These are phyloP conservation scores for Xylariaceae sp. DNA, from an alignment of 2,329 filamentous ascomycete genomes.

Conservation along the genomic window DNA sequence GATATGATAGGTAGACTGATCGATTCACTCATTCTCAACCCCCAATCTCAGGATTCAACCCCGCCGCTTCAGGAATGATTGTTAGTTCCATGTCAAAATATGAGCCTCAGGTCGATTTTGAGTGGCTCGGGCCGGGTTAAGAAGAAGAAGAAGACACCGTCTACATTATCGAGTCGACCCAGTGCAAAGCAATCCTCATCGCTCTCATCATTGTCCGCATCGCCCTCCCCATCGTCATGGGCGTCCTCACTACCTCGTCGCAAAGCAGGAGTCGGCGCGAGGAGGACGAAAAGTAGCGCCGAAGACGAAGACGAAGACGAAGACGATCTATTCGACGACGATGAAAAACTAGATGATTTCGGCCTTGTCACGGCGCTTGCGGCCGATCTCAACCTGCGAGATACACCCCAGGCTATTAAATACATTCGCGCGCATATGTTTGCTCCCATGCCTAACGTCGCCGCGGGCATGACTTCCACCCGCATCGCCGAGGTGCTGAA, in stretches of 20 bases:
- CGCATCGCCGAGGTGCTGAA: slow-evolving; percentile 59
- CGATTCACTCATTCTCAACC: slow-evolving; percentile 1
- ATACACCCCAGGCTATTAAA: slow-evolving; percentile 59
- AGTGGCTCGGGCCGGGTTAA: slow-evolving; percentile 32
- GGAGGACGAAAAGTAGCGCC: slow-evolving; percentile 10
- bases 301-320: slow-evolving; percentile 31
- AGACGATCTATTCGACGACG: slow-evolving; percentile 33
- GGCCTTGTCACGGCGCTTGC: slow-evolving; percentile 52
- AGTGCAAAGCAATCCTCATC: slow-evolving; percentile 23
- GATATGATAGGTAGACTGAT: neutral
- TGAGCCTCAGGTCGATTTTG: slow-evolving; percentile 31
- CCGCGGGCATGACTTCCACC: slow-evolving; percentile 57
- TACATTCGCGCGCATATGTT: slow-evolving; percentile 60
- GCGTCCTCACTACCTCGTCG: slow-evolving; percentile 26
- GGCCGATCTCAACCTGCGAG: slow-evolving; percentile 50
- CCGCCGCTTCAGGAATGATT: slow-evolving; percentile 8
- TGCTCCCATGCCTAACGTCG: slow-evolving; percentile 51
- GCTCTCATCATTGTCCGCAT: slow-evolving; percentile 14
- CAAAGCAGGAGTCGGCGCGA: slow-evolving; percentile 21
- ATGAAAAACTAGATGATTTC: slow-evolving; percentile 53
- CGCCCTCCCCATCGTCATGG: slow-evolving; percentile 22
- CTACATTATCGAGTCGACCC: slow-evolving; percentile 15
- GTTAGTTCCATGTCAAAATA: slow-evolving; percentile 25
- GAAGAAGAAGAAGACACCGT: slow-evolving; percentile 28
- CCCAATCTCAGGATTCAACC: neutral